These are phyloP conservation scores for Acanthamoeba castellanii DNA, from an alignment of 208 protist genomes.

Conservation along the genomic window DNA sequence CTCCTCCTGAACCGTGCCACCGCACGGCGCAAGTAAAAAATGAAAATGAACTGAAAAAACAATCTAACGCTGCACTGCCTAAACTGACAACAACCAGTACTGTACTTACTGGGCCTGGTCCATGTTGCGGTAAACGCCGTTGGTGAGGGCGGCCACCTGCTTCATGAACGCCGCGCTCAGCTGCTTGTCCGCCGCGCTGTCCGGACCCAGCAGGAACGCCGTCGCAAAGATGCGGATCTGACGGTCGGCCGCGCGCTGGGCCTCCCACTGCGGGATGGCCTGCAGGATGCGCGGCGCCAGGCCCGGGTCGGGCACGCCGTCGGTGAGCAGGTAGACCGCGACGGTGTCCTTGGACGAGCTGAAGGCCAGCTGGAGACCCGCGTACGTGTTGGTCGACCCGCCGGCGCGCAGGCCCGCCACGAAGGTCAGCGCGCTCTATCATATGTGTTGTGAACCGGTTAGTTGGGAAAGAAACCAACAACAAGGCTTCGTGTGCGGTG, in stretches of 20 bases:
- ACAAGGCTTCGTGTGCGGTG: too few species aligned
- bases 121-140: conserved; percentile 53
- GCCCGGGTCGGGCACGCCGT: background rate
- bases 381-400: background rate
- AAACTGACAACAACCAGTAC: too few species aligned
- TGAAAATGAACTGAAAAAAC: too few species aligned
- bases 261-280: background rate
- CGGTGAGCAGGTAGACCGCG: background rate
- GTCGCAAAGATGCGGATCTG: conserved; percentile 32
- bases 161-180: conserved; percentile 43
- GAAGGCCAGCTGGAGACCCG: background rate
- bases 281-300: background rate
- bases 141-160: conserved; percentile 40
- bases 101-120: background rate
- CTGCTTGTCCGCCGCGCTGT: background rate
- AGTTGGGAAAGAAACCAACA: too few species aligned
- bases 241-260: background rate
- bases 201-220: conserved; percentile 40
- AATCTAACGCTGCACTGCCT: too few species aligned
- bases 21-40: too few species aligned
- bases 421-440: background rate
- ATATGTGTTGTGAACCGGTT: too few species aligned
- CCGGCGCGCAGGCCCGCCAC: background rate
- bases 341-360: background rate
- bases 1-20: background rate